Percentiles rank a stretch among this genome's conserved stretches.
phyloP scores from a whole-genome alignment of 2,329 filamentous ascomycete species.

The Reticulascus tulasneorum region DNA sequence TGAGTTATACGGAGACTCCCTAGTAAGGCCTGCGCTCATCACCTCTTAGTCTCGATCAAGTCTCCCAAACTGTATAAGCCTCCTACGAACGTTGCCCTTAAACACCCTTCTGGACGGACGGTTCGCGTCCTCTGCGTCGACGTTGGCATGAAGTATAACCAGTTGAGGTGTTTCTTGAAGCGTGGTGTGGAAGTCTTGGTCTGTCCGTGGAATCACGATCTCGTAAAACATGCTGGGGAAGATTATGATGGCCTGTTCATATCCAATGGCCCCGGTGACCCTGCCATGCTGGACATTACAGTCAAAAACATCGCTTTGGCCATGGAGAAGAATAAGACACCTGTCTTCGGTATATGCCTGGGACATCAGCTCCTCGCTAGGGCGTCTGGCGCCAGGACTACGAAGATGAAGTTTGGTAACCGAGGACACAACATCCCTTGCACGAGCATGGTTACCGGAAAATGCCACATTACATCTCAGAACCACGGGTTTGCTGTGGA shows the following conservation, averaged over 20 bases:
- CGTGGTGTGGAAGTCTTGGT: constrained; percentile 92
- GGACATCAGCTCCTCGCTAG: constrained; percentile 90
- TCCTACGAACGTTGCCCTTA: constrained; percentile 64
- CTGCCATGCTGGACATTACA: constrained; percentile 75
- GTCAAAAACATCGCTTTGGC: constrained; percentile 74
- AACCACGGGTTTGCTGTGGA: constrained; percentile 98
- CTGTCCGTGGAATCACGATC: constrained; percentile 94
- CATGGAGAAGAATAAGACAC: constrained; percentile 74
- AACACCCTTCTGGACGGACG: constrained; percentile 82
- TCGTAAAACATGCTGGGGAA: constrained; percentile 69
- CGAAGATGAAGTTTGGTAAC: constrained; percentile 99
- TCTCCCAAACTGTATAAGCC: constrained; percentile 83
- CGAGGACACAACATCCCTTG: constrained; percentile 98
- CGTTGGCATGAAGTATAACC: constrained; percentile 98
- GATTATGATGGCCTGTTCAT: constrained; percentile 97
- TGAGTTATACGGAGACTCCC: constrained; percentile 46
- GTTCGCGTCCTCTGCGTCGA: constrained; percentile 90
- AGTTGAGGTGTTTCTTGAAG: constrained; percentile 86
- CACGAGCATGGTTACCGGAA: constrained; percentile 90
- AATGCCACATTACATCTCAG: constrained; percentile 98
- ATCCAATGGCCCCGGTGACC: constrained; percentile 96
- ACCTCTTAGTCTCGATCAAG: constrained; percentile 74
- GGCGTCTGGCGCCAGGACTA: constrained; percentile 77
- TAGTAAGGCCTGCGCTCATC: constrained; percentile 32
- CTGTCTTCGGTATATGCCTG: constrained; percentile 94